These are phyloP conservation scores for Lentinula sp. DNA, from an alignment of 768 basidiomycete genomes.

Conservation along the genomic window DNA sequence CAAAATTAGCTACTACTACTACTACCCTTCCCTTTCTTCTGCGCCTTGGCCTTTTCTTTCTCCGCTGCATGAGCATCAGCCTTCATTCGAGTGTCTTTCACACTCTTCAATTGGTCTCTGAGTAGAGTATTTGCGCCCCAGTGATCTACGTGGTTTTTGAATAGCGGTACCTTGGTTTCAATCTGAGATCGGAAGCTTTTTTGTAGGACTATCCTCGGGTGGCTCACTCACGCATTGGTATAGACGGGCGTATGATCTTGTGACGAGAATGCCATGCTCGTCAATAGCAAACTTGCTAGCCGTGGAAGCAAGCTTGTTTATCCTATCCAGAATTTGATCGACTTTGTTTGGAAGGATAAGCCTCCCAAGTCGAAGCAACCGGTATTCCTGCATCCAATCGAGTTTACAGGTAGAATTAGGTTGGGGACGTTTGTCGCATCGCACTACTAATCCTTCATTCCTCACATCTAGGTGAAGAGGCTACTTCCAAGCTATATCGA, in stretches of 20 bases:
- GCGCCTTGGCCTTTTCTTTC: too few species aligned
- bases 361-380: constrained; percentile 61
- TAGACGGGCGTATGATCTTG: constrained; percentile 81
- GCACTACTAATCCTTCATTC: constrained; percentile 1
- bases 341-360: constrained; percentile 76
- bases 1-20: too few species aligned
- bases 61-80: too few species aligned
- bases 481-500: constrained; percentile 59
- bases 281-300: constrained; percentile 49
- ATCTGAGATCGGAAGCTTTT: constrained; percentile 13
- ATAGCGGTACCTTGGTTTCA: too few species aligned
- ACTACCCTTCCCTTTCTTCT: too few species aligned
- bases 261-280: constrained; percentile 59
- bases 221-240: constrained; percentile 47
- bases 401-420: constrained; percentile 49
- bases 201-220: constrained; percentile 11
- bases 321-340: constrained; percentile 79
- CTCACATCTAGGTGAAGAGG: constrained; percentile 40
- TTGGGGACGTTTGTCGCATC: neutral
- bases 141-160: too few species aligned
- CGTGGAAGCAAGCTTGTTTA: constrained; percentile 68
- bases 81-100: too few species aligned
- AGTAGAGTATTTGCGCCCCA: too few species aligned
- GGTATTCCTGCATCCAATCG: constrained; percentile 64
- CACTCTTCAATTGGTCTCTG: too few species aligned